A percentile compares a stretch with the other conserved stretches of the same genome.
Conservation (phyloP, 345 rosid genomes). For the Toxicodendron radicans region DNA sequence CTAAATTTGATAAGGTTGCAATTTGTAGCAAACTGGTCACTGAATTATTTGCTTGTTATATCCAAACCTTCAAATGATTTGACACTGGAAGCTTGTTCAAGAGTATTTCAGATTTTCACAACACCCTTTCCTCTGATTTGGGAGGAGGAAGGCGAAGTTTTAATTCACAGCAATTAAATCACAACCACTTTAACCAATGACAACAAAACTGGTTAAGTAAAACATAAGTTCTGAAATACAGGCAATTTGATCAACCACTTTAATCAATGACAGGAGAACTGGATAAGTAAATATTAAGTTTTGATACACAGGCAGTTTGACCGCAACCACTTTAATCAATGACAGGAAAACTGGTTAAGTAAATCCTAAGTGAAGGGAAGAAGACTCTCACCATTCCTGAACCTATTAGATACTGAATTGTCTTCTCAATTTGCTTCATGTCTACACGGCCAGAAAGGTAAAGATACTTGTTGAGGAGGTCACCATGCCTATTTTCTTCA, state of each 20-base stretch:
- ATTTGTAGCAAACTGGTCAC: background rate
- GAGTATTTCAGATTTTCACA: background rate
- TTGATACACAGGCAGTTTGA: background rate
- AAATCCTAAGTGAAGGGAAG: background rate
- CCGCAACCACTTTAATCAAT: too few species aligned
- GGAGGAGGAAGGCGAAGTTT: too few species aligned
- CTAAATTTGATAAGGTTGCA: background rate
- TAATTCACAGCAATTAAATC: too few species aligned
- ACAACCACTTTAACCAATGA: too few species aligned
- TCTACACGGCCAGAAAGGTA: slow-evolving; percentile 75
- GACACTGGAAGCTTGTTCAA: background rate
- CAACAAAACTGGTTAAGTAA: too few species aligned
- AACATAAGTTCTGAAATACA: too few species aligned
- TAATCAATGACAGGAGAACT: too few species aligned
- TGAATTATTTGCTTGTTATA: background rate
- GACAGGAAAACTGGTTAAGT: background rate
- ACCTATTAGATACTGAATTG: slow-evolving; percentile 68
- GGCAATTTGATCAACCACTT: too few species aligned
- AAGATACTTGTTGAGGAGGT: slow-evolving; percentile 70
- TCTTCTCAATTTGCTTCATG: slow-evolving; percentile 74
- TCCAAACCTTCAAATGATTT: background rate
- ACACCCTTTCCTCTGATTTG: background rate
- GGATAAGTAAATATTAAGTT: background rate
- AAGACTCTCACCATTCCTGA: slow-evolving; percentile 62
- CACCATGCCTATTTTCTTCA: slow-evolving; percentile 78